phyloP scores from a whole-genome alignment of 148 eudicot species.

The Silene uniflora region DNA sequence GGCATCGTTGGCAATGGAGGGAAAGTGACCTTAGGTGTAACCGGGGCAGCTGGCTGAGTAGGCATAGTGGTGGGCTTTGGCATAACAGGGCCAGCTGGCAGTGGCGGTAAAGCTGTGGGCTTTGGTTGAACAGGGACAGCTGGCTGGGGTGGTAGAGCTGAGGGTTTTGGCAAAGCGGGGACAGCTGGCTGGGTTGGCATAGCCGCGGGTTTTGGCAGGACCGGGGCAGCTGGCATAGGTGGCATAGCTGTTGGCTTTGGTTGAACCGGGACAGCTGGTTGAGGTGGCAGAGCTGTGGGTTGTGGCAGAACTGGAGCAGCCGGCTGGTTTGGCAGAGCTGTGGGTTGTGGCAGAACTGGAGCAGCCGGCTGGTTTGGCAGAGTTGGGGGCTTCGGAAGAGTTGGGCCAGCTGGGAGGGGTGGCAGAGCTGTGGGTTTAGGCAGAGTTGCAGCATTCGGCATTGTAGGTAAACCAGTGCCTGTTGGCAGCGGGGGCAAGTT shows the following conservation, averaged over 20 bases:
- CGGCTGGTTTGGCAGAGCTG: constrained; percentile 15
- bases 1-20: constrained; percentile 24
- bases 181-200: constrained; percentile 21
- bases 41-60: constrained; percentile 19
- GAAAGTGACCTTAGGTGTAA: constrained; percentile 13
- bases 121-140: not conserved
- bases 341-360: not conserved
- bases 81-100: constrained; percentile 17
- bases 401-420: not conserved
- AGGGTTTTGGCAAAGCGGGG: constrained; percentile 6
- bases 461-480: constrained; percentile 15
- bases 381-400: not conserved
- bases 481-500: constrained; percentile 17
- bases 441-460: constrained; percentile 11
- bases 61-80: constrained; percentile 17
- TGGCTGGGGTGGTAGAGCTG: constrained; percentile 14
- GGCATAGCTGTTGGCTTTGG: constrained; percentile 9
- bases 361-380: constrained; percentile 14
- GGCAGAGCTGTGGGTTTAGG: constrained; percentile 23
- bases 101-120: constrained; percentile 13
- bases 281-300: constrained; percentile 1
- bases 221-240: constrained; percentile 19
- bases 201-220: constrained; percentile 13
- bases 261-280: not conserved
- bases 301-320: constrained; percentile 1